Conservation (phyloP, 2,329 filamentous ascomycete genomes). For the Elsinoe batatas region DNA sequence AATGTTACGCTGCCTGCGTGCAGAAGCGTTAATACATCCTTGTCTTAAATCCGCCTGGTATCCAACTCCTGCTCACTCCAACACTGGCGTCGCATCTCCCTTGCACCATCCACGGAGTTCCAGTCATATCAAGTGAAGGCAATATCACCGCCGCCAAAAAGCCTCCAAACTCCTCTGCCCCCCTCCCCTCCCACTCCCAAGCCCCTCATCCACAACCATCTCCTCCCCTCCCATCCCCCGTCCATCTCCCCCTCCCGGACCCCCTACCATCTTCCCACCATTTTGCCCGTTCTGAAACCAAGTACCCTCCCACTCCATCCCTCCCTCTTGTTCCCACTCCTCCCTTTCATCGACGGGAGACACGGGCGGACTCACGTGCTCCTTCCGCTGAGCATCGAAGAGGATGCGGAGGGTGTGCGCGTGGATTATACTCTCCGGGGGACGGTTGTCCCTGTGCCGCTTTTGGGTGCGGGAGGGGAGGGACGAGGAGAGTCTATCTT, state of each 20-base stretch:
- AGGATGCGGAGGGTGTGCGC: constrained; percentile 38
- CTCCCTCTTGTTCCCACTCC: not conserved
- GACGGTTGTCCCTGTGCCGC: constrained; percentile 48
- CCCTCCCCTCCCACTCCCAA: not conserved
- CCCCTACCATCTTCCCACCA: too few relatives aligned
- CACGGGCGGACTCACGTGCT: not conserved
- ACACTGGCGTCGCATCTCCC: too few relatives aligned
- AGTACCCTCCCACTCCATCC: not conserved
- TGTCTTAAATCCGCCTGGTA: too few relatives aligned
- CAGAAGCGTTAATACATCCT: too few relatives aligned
- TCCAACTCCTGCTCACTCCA: too few relatives aligned
- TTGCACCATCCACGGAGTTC: too few relatives aligned
- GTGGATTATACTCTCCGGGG: constrained; percentile 46
- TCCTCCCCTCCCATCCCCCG: too few relatives aligned
- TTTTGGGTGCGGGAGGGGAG: constrained; percentile 50
- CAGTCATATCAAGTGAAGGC: too few relatives aligned
- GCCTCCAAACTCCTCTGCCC: constrained; percentile 7
- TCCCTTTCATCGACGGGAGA: not conserved
- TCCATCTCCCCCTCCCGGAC: too few relatives aligned
- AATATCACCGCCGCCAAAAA: constrained; percentile 1
- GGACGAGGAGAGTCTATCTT: not conserved
- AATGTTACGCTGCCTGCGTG: too few relatives aligned
- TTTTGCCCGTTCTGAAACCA: not conserved
- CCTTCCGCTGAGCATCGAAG: constrained; percentile 32
- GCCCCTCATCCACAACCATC: not conserved